Evolutionary conservation across 164 flowering plant species (phyloP), one percentile per base, ranked within the genome.

Genomic region (Kingdonia uniflora): DNA sequence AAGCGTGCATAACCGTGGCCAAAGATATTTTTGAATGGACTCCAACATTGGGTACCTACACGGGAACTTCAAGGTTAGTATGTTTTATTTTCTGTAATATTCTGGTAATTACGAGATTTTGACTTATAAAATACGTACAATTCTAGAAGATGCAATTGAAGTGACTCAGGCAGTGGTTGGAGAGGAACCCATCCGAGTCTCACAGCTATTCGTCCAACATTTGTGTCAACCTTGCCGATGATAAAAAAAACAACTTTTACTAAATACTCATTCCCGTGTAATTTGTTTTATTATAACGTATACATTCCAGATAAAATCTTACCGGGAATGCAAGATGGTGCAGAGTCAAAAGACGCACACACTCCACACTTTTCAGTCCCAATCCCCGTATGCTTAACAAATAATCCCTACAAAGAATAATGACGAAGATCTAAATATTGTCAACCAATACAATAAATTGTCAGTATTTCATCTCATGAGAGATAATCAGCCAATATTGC

Each of bases 291-390:
- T 14, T 37, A 22, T 10, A 20, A 15, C 14, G 23, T 25, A 39
- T 17, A 2, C 19, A 5, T 2, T 53, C n/a, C 26, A 51, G 40
- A 15, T 14, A 15, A 44, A 19, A 54, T 69, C 92, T 84, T 80
- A 94, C 99, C 35, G 99, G 99, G 56, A 94, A 89, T 46, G 99
- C 97, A 68, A 87, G 82, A 62, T 94, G 95, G 59, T 89, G 97
- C 39, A 94, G 96, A 11, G 97, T 84, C 60, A 94, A 64, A 65
- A 94, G 96, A 42, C 97, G 77, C 24, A 94, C 87, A 63, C 99
- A 94, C 70, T 94, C 99, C 58, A 83, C 92, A 55, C 99, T 94
- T 73, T 94, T 94, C 51, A 94, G 63, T 29, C 99, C 99, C 66
- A 94, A 51, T 14, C 99, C 99, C 41, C 84, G 62, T 38, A 89